Base-by-base conservation (phyloP, 176 grass and related monocot genomes). In the Otatea glauca region DNA sequence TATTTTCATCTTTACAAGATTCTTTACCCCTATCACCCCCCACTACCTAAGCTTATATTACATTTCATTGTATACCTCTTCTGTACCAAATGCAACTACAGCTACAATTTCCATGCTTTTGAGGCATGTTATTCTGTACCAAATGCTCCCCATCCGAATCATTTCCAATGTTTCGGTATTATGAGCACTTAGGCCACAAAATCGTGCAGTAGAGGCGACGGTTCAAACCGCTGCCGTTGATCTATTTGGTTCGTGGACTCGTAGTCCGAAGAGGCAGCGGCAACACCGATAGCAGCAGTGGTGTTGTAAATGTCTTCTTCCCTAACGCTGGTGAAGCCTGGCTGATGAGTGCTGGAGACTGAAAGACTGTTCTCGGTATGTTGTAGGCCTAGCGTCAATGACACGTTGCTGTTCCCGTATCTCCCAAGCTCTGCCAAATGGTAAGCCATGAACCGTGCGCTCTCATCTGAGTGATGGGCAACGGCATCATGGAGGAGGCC, bases 361-460 rank as follows among this genome's bases (percentile, higher is more conserved):
- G 92, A 79, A 68, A 91, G 72, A 37, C 43, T 85, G 39, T 83
- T 91, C 47, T 90, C 88, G 1, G 87, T 23, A 65, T 96, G 90
- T 27, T 99, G 97, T 78, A 99, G 78, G 21, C 97, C 97, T 17
- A 99, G 78, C 10, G 93, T 99, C 78, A 99, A 77, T 1, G 92
- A 96, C 48, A 99, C 91, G 9, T 86, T 92, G 76, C 24, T 84
- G 85, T 81, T 89, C 0, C 91, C 71, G 0, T 94, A 92, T 23
- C 86, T 81, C 27, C 90, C 91, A 3, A 96, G 63, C 55, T 93
- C 90, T 12, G 89, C 79, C 76, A 92, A 68, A 65, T 94, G 93
- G 56, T 94, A 94, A 8, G 91, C 88, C 75, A 95, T 84, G 80
- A 95, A 90, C 72, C 72, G 84, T 0, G 85, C 62, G n/a, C 72